Percentiles rank a stretch among this genome's conserved stretches.
Conservation (phyloP, 306 rosid genomes). For the Cotoneaster glaucophyllus region DNA sequence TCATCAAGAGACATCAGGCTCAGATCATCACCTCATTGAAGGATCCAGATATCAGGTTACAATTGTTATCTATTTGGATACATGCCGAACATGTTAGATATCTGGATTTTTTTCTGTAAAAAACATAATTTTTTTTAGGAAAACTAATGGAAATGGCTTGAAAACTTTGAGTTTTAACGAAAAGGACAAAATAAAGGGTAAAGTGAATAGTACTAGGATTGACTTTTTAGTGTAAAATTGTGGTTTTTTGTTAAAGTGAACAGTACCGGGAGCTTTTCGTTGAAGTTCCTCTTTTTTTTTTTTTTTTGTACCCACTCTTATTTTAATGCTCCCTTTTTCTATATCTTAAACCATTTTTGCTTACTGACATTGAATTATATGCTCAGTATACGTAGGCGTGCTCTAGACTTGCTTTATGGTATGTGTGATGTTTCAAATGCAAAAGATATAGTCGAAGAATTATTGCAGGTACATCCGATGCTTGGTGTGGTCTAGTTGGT, state of each 20-base stretch:
- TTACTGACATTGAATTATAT: conserved; percentile 22
- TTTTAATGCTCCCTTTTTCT: not conserved
- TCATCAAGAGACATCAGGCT: conserved; percentile 96
- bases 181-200: too few relatives aligned
- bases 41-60: conserved; percentile 98
- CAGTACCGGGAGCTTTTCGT: too few relatives aligned
- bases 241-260: too few relatives aligned
- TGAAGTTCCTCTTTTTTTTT: not conserved
- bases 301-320: not conserved
- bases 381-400: conserved; percentile 93
- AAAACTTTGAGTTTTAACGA: too few relatives aligned
- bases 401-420: conserved; percentile 97
- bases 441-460: conserved; percentile 96
- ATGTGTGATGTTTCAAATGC: conserved; percentile 99
- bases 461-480: conserved; percentile 64
- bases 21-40: conserved; percentile 96
- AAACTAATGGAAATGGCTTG: too few relatives aligned
- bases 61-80: conserved; percentile 11
- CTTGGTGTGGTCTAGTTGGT: not conserved
- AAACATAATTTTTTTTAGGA: not conserved
- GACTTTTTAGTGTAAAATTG: too few relatives aligned
- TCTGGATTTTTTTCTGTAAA: not conserved
- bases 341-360: conserved; percentile 7
- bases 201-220: too few relatives aligned
- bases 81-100: conserved; percentile 16